phyloP scores from a whole-genome alignment of 1,139 yeast genomes.

The Yamadazyma diospyri region DNA sequence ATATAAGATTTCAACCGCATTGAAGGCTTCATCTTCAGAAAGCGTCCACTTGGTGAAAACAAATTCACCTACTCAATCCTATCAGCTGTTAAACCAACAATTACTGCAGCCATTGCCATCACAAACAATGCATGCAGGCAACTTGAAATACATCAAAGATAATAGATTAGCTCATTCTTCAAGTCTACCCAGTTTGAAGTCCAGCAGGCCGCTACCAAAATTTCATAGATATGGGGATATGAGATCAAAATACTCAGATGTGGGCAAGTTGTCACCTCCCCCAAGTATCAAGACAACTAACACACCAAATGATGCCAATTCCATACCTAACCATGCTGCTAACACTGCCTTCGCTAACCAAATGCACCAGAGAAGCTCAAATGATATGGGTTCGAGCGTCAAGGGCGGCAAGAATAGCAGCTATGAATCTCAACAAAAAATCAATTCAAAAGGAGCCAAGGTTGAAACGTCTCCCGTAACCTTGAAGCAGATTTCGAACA shows the following conservation, averaged over 20 bases:
- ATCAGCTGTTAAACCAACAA: slow-evolving; percentile 6
- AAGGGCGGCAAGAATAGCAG: too few relatives aligned
- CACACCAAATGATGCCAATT: background rate
- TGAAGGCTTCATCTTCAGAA: slow-evolving; percentile 43
- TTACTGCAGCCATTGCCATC: background rate
- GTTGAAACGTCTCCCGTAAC: slow-evolving; percentile 8
- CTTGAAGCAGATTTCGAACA: slow-evolving; percentile 17
- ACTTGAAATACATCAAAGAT: slow-evolving; percentile 9
- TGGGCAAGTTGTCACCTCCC: slow-evolving; percentile 14
- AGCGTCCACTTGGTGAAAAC: slow-evolving; percentile 33
- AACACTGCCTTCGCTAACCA: background rate
- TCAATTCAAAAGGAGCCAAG: too few relatives aligned
- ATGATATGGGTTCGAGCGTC: too few relatives aligned
- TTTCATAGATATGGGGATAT: slow-evolving; percentile 13
- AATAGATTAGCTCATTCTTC: slow-evolving; percentile 37
- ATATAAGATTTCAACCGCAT: slow-evolving; percentile 42
- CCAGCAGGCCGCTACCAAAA: slow-evolving; percentile 9
- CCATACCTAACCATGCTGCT: slow-evolving; percentile 2
- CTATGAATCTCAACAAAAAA: too few relatives aligned
- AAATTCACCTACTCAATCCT: slow-evolving; percentile 15
- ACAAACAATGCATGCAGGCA: background rate
- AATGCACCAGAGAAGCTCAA: slow-evolving; percentile 7
- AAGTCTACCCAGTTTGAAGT: slow-evolving; percentile 28
- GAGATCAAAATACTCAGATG: slow-evolving; percentile 11
- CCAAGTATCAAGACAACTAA: slow-evolving; percentile 9